phyloP scores from a whole-genome alignment of 129 eudicot genomes.

The Lactuca sativa region DNA sequence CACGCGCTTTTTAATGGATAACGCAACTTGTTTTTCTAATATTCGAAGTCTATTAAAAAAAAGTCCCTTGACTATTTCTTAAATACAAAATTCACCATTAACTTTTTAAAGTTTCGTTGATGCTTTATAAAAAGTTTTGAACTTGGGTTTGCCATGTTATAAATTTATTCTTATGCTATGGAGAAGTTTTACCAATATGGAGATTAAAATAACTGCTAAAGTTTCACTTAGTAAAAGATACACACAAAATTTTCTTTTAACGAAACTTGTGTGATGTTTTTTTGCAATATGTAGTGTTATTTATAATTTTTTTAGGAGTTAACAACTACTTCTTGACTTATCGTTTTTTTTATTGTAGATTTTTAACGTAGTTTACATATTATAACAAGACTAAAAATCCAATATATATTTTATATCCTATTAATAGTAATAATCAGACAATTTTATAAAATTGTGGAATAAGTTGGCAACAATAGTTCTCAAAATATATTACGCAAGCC shows the following conservation, averaged over 20 bases:
- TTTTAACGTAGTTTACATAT: not conserved
- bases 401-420: no score
- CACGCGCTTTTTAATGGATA: constrained; percentile 20
- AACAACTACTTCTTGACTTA: not conserved
- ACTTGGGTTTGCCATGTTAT: no score
- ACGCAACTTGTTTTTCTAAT: constrained; percentile 11
- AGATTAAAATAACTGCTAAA: no score
- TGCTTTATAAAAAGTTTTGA: not conserved
- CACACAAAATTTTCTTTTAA: not conserved
- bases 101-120: not conserved
- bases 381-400: no score
- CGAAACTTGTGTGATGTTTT: not conserved
- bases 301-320: not conserved
- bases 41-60: not conserved
- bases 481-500: no score
- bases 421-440: no score
- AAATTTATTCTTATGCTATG: no score
- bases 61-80: not conserved
- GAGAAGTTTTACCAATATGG: no score
- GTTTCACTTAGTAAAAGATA: not conserved
- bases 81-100: not conserved
- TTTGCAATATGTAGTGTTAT: constrained; percentile 7
- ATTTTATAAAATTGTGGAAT: not conserved
- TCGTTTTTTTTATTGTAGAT: no score
- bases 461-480: no score